A percentile compares a stretch with the other conserved stretches of the same genome.
phyloP scores from a whole-genome alignment of 2,329 filamentous ascomycete species.

The Fusarium euwallaceae region DNA sequence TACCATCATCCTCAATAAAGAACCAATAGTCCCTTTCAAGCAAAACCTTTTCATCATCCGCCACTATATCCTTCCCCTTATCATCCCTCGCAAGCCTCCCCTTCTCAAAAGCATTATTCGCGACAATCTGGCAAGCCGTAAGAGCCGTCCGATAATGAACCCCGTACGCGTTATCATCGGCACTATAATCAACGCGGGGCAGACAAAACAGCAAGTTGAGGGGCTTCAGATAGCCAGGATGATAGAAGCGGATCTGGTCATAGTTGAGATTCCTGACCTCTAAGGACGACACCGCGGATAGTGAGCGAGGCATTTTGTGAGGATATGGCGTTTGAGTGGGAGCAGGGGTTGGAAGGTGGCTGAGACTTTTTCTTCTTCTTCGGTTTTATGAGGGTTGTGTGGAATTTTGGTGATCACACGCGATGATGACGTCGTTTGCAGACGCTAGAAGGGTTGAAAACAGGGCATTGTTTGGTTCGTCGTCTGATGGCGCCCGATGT shows the following conservation, averaged over 20 bases:
- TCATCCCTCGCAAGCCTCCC: conserved; percentile 21
- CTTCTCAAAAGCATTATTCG: conserved; percentile 32
- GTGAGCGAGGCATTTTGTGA: conserved; percentile 30
- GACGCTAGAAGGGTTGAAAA: neutral
- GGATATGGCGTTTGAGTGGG: neutral
- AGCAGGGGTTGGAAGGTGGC: neutral
- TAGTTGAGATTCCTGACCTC: conserved; percentile 35
- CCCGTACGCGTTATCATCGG: neutral
- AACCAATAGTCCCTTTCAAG: conserved; percentile 38
- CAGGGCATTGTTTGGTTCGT: neutral
- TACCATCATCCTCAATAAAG: conserved; percentile 34
- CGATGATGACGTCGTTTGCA: neutral
- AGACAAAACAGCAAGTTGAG: conserved; percentile 36
- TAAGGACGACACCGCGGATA: conserved; percentile 33
- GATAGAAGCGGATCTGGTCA: conserved; percentile 39
- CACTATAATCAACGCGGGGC: conserved; percentile 34
- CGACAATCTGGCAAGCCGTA: conserved; percentile 32
- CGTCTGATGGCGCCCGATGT: neutral
- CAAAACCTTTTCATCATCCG: conserved; percentile 7
- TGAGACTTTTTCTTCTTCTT: neutral
- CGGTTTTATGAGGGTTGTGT: neutral
- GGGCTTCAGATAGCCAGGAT: conserved; percentile 35
- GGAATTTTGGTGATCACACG: neutral
- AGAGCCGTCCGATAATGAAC: conserved; percentile 34
- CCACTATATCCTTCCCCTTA: conserved; percentile 20